A percentile compares a stretch with the other conserved stretches of the same genome.
These are phyloP conservation scores for Acanthamoeba comandoni DNA, from an alignment of 208 protist genomes.

Conservation along the genomic window DNA sequence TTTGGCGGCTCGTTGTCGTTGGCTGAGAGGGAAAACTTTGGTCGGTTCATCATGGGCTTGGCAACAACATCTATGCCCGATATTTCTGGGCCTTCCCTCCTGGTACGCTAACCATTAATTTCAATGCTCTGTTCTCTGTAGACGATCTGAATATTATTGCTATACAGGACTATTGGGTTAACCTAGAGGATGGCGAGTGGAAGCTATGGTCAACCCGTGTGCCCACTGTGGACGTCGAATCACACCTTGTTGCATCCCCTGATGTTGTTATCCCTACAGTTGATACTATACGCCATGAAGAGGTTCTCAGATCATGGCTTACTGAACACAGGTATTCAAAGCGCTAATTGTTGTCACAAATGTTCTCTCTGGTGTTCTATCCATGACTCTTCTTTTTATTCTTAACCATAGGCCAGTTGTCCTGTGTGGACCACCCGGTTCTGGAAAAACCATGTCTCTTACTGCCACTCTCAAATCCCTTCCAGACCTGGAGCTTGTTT, in stretches of 20 bases:
- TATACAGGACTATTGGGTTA: slow-evolving; percentile 70
- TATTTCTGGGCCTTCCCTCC: slow-evolving; percentile 2
- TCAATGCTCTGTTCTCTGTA: neutral
- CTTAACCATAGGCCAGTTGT: slow-evolving; percentile 35
- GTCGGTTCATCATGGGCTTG: slow-evolving; percentile 16
- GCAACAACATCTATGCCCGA: slow-evolving; percentile 11
- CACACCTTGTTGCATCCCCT: slow-evolving; percentile 92
- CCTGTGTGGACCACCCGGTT: slow-evolving; percentile 86
- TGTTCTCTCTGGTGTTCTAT: neutral
- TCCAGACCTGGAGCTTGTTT: slow-evolving; percentile 95
- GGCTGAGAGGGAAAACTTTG: slow-evolving; percentile 83
- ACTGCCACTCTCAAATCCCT: slow-evolving; percentile 92
- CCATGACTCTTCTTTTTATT: slow-evolving; percentile 61
- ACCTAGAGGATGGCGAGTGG: slow-evolving; percentile 89
- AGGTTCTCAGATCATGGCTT: slow-evolving; percentile 96
- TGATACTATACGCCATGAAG: slow-evolving; percentile 97
- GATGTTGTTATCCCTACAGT: slow-evolving; percentile 98
- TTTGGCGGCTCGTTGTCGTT: slow-evolving; percentile 89
- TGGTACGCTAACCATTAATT: neutral
- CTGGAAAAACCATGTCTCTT: slow-evolving; percentile 98
- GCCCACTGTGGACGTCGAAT: slow-evolving; percentile 90
- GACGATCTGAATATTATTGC: neutral
- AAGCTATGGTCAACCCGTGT: slow-evolving; percentile 88
- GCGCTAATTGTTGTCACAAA: slow-evolving; percentile 86
- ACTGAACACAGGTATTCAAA: slow-evolving; percentile 92